Base-by-base conservation (phyloP, 2,329 filamentous ascomycete genomes). In the Metarhizium robertsii region DNA sequence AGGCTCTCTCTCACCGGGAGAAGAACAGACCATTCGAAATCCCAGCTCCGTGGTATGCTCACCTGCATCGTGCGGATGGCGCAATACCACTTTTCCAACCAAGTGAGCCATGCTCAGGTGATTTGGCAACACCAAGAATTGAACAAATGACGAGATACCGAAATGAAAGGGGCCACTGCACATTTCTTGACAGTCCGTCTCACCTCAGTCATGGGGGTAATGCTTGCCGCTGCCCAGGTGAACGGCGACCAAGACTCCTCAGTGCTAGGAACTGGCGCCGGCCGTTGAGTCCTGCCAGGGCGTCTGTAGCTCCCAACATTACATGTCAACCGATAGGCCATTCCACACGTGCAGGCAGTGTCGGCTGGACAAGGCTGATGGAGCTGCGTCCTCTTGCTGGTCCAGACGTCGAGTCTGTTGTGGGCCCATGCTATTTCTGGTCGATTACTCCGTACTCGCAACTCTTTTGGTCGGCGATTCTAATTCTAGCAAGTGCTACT, bases 121-220 rank as follows among this genome's bases (percentile, higher is more conserved):
- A 52, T n/a, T 34, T 32, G 29, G 47, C 13, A 13, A 43, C 20
- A 32, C 20, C 38, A 43, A 32, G 14, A 45, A 40, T 34, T 2
- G 50, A 18, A 18, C 36, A 52, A 52, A 52, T 52, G 14, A 53
- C 10, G 7, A 4, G 34, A 29, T 20, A 29, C 29, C 52, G 52
- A 42, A 53, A 47, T 36, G 25, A 47, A 14, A 10, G 14, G 32
- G 8, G 52, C 42, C 42, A 36, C 42, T 6, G 20, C 36, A n/a
- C n/a, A 11, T 34, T 34, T 34, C 32, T 34, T 20, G 25, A 32
- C 30, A 30, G n/a, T 47, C n/a, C 43, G 34, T 14, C 42, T 47
- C 52, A 53, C 52, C 43, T 53, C n/a, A n/a, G 52, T 48, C 43
- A 48, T 48, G n/a, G 42, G 25, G 52, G 42, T 43, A 40, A 47